These are phyloP conservation scores for Tetradesmus obliquus DNA, from an alignment of 139 green algal species.

Conservation along the genomic window DNA sequence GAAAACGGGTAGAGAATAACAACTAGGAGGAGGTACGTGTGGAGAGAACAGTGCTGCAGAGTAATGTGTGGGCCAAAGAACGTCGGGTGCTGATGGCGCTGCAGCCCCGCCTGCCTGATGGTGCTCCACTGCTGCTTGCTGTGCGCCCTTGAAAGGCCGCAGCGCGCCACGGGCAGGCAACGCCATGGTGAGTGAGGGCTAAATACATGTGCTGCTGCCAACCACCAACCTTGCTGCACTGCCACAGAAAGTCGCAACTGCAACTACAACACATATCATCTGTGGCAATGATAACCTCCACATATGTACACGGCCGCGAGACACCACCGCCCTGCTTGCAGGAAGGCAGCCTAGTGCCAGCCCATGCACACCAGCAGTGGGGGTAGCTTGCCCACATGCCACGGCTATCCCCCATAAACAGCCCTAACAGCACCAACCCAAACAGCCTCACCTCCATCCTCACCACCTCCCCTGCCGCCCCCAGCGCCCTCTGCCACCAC, in stretches of 20 bases:
- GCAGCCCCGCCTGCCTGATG: slow-evolving; percentile 38
- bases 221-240: too few relatives aligned
- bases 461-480: not conserved
- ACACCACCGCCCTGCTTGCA: not conserved
- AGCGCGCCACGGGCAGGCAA: slow-evolving; percentile 30
- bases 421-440: not conserved
- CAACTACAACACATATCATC: too few relatives aligned
- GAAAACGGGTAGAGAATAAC: too few relatives aligned
- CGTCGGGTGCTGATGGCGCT: slow-evolving; percentile 18
- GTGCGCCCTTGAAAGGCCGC: slow-evolving; percentile 37
- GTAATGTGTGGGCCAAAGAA: slow-evolving; percentile 40
- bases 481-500: not conserved
- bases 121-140: slow-evolving; percentile 35
- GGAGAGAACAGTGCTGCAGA: too few relatives aligned
- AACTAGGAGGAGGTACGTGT: too few relatives aligned
- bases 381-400: too few relatives aligned
- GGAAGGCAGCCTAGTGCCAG: not conserved
- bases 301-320: not conserved
- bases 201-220: not conserved
- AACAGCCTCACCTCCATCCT: not conserved
- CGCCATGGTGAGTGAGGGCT: slow-evolving; percentile 43
- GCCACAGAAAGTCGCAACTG: too few relatives aligned
- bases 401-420: too few relatives aligned
- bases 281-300: too few relatives aligned
- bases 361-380: not conserved